phyloP scores from a whole-genome alignment of 306 rosid genomes.

The Cyclanthera cordifolia region DNA sequence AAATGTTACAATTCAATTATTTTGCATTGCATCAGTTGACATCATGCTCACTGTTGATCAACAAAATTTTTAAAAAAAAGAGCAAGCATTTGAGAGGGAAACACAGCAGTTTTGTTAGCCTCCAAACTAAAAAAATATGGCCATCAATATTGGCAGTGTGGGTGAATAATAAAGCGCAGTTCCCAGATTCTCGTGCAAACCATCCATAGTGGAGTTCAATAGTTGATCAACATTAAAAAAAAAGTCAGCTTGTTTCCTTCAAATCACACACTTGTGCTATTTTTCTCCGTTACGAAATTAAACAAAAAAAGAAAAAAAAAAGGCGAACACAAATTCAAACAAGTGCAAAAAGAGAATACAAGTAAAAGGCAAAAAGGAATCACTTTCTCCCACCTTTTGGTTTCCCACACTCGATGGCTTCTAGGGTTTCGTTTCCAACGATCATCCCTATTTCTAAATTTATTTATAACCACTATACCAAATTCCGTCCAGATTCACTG shows the following conservation, averaged over 20 bases:
- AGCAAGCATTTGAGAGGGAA: background rate
- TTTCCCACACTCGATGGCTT: constrained; percentile 35
- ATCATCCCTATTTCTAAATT: background rate
- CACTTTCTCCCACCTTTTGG: constrained; percentile 8
- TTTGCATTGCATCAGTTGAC: background rate
- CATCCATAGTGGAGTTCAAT: constrained; percentile 46
- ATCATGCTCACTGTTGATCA: too few relatives aligned
- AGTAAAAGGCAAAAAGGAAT: background rate
- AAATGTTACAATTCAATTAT: background rate
- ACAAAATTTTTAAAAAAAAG: too few relatives aligned
- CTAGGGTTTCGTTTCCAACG: constrained; percentile 10
- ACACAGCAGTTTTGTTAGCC: background rate
- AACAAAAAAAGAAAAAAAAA: background rate
- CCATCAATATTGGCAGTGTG: background rate
- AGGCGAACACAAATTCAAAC: background rate
- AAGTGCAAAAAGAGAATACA: background rate
- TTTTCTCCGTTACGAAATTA: constrained; percentile 15
- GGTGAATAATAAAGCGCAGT: constrained; percentile 4
- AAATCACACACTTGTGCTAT: constrained; percentile 23
- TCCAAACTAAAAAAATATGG: background rate
- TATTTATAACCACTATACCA: background rate
- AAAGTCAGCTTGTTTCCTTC: constrained; percentile 1
- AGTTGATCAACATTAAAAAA: background rate
- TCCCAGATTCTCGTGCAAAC: constrained; percentile 35
- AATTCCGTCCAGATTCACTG: constrained; percentile 12